These are phyloP conservation scores for Colletotrichum costaricense DNA, from an alignment of 2,329 filamentous ascomycete species.

Conservation along the genomic window DNA sequence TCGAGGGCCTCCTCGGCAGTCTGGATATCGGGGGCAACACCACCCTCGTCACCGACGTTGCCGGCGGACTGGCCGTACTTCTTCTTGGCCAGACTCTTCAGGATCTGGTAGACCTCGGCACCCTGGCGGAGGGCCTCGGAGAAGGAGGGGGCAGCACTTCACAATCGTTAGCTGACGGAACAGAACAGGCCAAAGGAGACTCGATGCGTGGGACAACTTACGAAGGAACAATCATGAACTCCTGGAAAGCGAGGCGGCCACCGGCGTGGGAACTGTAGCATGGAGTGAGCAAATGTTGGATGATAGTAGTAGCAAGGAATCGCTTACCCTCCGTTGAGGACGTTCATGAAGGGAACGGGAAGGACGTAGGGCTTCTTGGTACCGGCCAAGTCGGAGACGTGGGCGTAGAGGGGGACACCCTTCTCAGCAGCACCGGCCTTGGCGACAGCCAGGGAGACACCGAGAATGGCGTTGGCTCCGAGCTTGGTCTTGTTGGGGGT, in stretches of 20 bases:
- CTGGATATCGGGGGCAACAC: constrained; percentile 99
- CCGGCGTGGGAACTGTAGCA: constrained; percentile 85
- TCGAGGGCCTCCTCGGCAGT: constrained; percentile 96
- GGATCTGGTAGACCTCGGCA: constrained; percentile 97
- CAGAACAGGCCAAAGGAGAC: not conserved
- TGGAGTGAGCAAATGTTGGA: not conserved
- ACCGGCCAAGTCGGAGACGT: constrained; percentile 87
- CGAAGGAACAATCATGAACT: constrained; percentile 94
- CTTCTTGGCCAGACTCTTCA: constrained; percentile 98
- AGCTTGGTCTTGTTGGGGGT: constrained; percentile 89
- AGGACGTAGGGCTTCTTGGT: constrained; percentile 94
- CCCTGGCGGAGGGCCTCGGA: constrained; percentile 96
- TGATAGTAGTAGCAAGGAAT: not conserved
- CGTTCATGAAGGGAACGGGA: constrained; percentile 93
- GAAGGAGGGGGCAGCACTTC: constrained; percentile 86
- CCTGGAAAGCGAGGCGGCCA: constrained; percentile 94
- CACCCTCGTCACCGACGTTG: constrained; percentile 99
- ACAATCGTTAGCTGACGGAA: not conserved
- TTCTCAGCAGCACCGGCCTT: constrained; percentile 93
- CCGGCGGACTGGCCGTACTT: constrained; percentile 98
- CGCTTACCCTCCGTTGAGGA: constrained; percentile 79
- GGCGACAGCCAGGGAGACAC: constrained; percentile 85
- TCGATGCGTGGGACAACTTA: constrained; percentile 53
- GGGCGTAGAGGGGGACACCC: constrained; percentile 86
- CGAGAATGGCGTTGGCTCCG: constrained; percentile 89